Conservation (phyloP, 2,329 filamentous ascomycete genomes). For the Nigrospora sphaerica region DNA sequence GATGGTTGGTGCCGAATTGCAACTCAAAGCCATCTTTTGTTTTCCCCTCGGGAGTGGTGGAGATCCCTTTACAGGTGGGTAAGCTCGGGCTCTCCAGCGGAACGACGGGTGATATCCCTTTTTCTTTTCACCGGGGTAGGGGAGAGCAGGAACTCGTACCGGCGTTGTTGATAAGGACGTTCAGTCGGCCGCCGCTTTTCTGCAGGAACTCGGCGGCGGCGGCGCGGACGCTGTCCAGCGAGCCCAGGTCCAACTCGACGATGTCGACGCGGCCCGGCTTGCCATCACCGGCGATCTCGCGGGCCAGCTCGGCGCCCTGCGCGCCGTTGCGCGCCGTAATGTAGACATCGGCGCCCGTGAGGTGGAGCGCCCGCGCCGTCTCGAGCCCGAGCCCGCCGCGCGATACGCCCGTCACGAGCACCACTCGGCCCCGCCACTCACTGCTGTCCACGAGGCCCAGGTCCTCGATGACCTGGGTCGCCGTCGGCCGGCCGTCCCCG, state of each 20-base stretch:
- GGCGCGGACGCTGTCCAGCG: constrained; percentile 6
- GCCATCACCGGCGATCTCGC: constrained; percentile 5
- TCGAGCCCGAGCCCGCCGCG: constrained; percentile 9
- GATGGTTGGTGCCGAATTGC: background rate
- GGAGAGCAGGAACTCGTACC: background rate
- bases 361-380: constrained; percentile 6
- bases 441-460: too few relatives aligned
- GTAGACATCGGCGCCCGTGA: constrained; percentile 9
- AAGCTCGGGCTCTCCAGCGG: background rate
- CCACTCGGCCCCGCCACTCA: background rate
- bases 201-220: constrained; percentile 7
- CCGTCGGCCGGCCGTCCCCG: too few relatives aligned
- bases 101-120: too few relatives aligned
- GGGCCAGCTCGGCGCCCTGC: constrained; percentile 7
- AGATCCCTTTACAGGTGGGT: background rate
- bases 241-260: constrained; percentile 9
- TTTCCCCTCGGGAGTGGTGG: background rate
- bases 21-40: background rate
- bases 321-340: constrained; percentile 7
- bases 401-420: constrained; percentile 9
- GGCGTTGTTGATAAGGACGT: constrained; percentile 11
- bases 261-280: constrained; percentile 8
- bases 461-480: too few relatives aligned
- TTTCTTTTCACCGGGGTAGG: too few relatives aligned
- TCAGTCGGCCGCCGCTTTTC: constrained; percentile 6